Evolutionary conservation across 108 stramenopile genomes (phyloP), one percentile per base, ranked within the genome.

Genomic region (Parietichytrium sp.): DNA sequence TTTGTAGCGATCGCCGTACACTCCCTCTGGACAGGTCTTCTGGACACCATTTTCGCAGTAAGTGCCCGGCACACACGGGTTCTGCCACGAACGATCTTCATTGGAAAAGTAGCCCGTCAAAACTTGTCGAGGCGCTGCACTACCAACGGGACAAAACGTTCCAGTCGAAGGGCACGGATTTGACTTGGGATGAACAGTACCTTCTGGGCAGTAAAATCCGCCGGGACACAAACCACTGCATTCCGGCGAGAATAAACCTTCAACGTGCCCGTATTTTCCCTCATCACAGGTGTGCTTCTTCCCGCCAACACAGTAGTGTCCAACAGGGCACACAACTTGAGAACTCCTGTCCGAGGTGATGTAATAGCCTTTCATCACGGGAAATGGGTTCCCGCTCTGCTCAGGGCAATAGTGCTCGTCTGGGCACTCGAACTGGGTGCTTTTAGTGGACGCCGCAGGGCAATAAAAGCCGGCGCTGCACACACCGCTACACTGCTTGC

Each of bases 301-400:
- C 15, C 61, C 61, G 1, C 42, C n/a, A n/a, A 72, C 61, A 27
- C 61, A 72, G 25, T 23, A 72, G 42, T 72, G 61, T 6, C 61
- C 61, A 47, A 6, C 16, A 10, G 36, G 38, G 61, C 61, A 72
- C 12, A 20, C 10, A 25, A 33, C 38, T 42, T 72, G 38, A 8
- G 10, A 10, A 15, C 38, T 10, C 13, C 42, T 31, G 33, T 72
- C 61, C 7, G 36, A 33, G 12, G 10, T 7, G 8, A 38, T 45
- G 78, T 85, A 85, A 84, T 82, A 84, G 13, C 85, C 85, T 47
- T 33, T 36, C 33, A 29, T 27, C n/a, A 85, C 85, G 25, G 52
- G n/a, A 2, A 42, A 80, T 29, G 85, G 85, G 3, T 55, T 26
- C 12, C 81, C 52, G 4, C 84, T 81, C n/a, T 84, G 84, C n/a